phyloP scores from a whole-genome alignment of 371 early-diverging fungal species.

The Syncephalastrum monosporum region DNA sequence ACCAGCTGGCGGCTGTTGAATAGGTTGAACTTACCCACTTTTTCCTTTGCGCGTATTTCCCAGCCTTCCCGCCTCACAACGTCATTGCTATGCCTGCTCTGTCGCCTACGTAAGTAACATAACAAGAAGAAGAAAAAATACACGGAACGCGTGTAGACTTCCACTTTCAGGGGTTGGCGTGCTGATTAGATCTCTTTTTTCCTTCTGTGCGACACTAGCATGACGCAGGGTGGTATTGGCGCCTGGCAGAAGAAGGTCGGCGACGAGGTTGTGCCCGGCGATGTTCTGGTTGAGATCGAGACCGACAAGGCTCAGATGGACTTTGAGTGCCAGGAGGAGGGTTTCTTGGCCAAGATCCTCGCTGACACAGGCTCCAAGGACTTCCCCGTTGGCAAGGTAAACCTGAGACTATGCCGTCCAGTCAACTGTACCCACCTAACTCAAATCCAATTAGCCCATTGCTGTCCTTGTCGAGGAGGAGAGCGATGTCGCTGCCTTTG shows the following conservation, averaged over 20 bases:
- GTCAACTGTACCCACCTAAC: conserved; percentile 31
- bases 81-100: conserved; percentile 97
- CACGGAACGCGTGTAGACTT: not conserved
- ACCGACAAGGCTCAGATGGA: conserved; percentile 99
- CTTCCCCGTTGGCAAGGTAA: conserved; percentile 69
- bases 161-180: not conserved
- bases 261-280: conserved; percentile 91
- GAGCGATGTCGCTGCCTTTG: conserved; percentile 85
- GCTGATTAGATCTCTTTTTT: not conserved
- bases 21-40: conserved; percentile 2
- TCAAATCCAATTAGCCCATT: conserved; percentile 76
- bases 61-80: conserved; percentile 85
- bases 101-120: conserved; percentile 81
- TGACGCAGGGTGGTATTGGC: conserved; percentile 97
- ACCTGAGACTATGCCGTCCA: no score
- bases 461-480: conserved; percentile 91
- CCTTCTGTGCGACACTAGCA: conserved; percentile 34
- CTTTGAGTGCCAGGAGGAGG: conserved; percentile 98
- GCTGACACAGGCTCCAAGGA: conserved; percentile 87
- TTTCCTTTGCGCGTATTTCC: conserved; percentile 6
- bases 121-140: not conserved
- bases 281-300: conserved; percentile 97
- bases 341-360: conserved; percentile 93
- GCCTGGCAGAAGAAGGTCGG: conserved; percentile 95
- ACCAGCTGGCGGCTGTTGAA: not conserved